Base-by-base conservation (phyloP, 169 alveolate species). In the Besnoitia besnoiti region DNA sequence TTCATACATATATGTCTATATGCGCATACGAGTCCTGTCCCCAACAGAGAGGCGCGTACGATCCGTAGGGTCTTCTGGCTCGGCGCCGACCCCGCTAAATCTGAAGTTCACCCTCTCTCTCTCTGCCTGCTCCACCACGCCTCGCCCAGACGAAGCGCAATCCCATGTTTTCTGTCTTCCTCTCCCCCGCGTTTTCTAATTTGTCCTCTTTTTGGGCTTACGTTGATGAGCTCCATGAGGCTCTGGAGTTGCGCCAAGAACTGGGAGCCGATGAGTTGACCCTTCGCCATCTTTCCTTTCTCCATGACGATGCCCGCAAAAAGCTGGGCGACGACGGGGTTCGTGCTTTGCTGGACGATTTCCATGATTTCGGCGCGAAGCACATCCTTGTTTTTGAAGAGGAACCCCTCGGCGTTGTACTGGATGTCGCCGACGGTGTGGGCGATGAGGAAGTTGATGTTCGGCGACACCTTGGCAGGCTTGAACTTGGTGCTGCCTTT, bases 371-470 rank as follows among this genome's bases (percentile, higher is more conserved):
- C 98, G 14, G 98, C 98, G 75, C 98, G 96, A 50, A 97, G 93
- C 3, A 97, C 97, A 90, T 97, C 99, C 94, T 97, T 97, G 91
- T 97, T 97, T 92, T 97, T 97, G 95, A 95, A 95, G 55, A 97
- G 90, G 96, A 97, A 97, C 80, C 97, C 95, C 62, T 94, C 94
- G 30, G 98, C 97, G 92, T 96, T 95, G 95, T 97, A 97, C 85
- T 96, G 98, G 77, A 97, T 97, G 79, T 97, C 96, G 21, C 99
- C 99, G 91, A 97, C 96, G 40, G 98, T 96, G 94, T 97, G 99
- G 59, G 93, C 93, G n/a, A 97, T 96, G 40, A 96, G 94, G 94
- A 97, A 97, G 96, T 97, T 97, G 91, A 94, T 94, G 92, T 97
- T 96, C 50, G 97, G 96, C 24, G 97, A 94, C 33, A 97, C 98